Base-by-base conservation (phyloP, 2,329 filamentous ascomycete species). In the Sporothrix protearum region DNA sequence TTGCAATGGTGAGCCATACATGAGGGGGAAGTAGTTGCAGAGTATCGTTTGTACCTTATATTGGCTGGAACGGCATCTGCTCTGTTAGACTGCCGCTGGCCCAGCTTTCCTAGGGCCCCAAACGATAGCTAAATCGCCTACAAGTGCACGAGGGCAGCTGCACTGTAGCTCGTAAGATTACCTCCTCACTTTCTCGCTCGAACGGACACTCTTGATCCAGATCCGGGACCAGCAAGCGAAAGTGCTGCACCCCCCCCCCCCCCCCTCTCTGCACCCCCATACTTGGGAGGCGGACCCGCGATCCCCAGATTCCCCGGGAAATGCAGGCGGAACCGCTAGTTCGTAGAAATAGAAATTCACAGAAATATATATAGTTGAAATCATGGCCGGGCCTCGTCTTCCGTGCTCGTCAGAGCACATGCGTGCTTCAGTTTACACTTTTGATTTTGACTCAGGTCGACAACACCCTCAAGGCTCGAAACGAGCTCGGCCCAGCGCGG, bases 271-370 rank as follows among this genome's bases (percentile, higher is more conserved):
- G 2, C 42, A 45, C 25, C 25, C 22, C 7, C 39, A 66, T 66
- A 28, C n/a, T 63, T 14, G 25, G 5, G 42, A 64, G 63, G 63
- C 25, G 63, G 42, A 49, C 63, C 63, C 42, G 63, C 63, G 63
- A 66, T 49, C 42, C 63, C 63, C 63, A 66, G 63, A 66, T 49
- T 49, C 63, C 28, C 63, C 57, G 10, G 42, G 16, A 49, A 66
- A 49, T n/a, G 42, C 25, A 49, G 42, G 63, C 63, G 63, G 63
- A 66, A 22, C 63, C 63, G 63, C 63, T 47, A 49, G 25, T 47
- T 47, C n/a, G 10, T 53, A 25, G n/a, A 53, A 36, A 36, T 36
- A 36, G 19, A 33, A 28, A 64, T 2, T n/a, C n/a, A n/a, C n/a
- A n/a, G n/a, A 6, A 10, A 9, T 9, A 33, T 66, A 63, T 64